Percentiles rank a stretch among this genome's conserved stretches.
These are phyloP conservation scores for Neurospora tetrasperma DNA, from an alignment of 495 filamentous ascomycete species.

Conservation along the genomic window DNA sequence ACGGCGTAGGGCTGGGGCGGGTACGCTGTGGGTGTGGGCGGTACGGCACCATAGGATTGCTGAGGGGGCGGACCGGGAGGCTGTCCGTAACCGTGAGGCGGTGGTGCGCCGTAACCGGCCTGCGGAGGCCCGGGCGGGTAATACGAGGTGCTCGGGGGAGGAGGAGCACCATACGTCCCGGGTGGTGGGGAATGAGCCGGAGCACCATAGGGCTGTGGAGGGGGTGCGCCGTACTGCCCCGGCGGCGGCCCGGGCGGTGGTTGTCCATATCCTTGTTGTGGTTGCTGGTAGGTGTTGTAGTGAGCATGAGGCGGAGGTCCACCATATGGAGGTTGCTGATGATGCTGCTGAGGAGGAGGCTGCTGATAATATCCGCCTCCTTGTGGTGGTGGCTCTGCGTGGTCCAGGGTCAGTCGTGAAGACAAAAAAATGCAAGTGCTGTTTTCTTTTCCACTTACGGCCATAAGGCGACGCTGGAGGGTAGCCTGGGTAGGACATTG, in stretches of 20 bases:
- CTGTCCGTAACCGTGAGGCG: not conserved
- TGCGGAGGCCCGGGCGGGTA: not conserved
- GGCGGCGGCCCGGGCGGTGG: constrained; percentile 3
- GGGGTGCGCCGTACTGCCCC: constrained; percentile 6
- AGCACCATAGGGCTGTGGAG: constrained; percentile 7
- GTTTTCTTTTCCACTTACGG: constrained; percentile 13
- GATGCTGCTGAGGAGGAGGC: constrained; percentile 15
- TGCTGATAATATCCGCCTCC: constrained; percentile 22
- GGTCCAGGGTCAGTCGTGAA: constrained; percentile 2
- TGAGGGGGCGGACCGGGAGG: constrained; percentile 3
- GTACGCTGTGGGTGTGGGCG: constrained; percentile 24
- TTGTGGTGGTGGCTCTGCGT: constrained; percentile 18
- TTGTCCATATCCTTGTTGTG: constrained; percentile 7
- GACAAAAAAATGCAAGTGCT: not conserved
- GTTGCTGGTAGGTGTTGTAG: constrained; percentile 10
- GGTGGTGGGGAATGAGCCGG: constrained; percentile 5
- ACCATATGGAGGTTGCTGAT: constrained; percentile 5
- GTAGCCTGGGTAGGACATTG: constrained; percentile 25
- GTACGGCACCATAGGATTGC: constrained; percentile 22
- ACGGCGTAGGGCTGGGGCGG: constrained; percentile 21
- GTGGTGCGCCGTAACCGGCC: not conserved
- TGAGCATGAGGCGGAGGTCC: constrained; percentile 9
- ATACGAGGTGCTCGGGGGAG: constrained; percentile 3
- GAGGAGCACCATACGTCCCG: constrained; percentile 3
- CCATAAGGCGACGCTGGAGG: constrained; percentile 16